phyloP scores from a whole-genome alignment of 257 asterid species.

The Eustoma russellianum region DNA sequence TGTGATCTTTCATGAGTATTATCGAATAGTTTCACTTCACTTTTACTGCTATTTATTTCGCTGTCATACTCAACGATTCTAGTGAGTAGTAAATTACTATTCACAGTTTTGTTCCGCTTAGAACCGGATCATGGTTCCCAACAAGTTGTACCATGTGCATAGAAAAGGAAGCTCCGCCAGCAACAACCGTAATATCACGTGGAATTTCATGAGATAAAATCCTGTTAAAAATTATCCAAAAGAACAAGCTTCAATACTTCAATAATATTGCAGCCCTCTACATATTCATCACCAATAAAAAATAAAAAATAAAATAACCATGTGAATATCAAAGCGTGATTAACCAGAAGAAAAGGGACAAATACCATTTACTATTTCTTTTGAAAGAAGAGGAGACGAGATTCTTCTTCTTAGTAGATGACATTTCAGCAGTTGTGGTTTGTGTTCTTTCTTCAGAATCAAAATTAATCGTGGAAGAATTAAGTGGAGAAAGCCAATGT shows the following conservation, averaged over 20 bases:
- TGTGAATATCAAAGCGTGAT: not conserved
- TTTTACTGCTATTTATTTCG: too few relatives aligned
- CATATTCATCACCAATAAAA: too few relatives aligned
- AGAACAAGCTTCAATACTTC: conserved; percentile 4
- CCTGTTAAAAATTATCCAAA: conserved; percentile 28
- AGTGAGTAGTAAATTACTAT: too few relatives aligned
- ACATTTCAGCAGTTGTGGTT: conserved; percentile 22
- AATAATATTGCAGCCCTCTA: not conserved
- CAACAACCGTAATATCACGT: conserved; percentile 63
- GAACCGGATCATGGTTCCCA: too few relatives aligned
- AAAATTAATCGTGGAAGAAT: conserved; percentile 17
- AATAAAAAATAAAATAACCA: too few relatives aligned
- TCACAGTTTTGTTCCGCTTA: too few relatives aligned
- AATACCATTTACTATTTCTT: conserved; percentile 80
- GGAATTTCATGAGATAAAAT: conserved; percentile 77
- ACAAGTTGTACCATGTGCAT: conserved; percentile 67
- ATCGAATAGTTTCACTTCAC: too few relatives aligned
- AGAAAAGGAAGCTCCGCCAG: conserved; percentile 60
- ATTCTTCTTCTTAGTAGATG: conserved; percentile 43
- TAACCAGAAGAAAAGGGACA: conserved; percentile 4
- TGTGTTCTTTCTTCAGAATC: conserved; percentile 19
- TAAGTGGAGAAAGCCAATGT: not conserved
- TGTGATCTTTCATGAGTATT: too few relatives aligned
- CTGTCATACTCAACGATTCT: too few relatives aligned
- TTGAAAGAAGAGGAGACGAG: conserved; percentile 64